Evolutionary conservation across 2,329 filamentous ascomycete species (phyloP).

Genomic region (Didymellaceae sp.): DNA sequence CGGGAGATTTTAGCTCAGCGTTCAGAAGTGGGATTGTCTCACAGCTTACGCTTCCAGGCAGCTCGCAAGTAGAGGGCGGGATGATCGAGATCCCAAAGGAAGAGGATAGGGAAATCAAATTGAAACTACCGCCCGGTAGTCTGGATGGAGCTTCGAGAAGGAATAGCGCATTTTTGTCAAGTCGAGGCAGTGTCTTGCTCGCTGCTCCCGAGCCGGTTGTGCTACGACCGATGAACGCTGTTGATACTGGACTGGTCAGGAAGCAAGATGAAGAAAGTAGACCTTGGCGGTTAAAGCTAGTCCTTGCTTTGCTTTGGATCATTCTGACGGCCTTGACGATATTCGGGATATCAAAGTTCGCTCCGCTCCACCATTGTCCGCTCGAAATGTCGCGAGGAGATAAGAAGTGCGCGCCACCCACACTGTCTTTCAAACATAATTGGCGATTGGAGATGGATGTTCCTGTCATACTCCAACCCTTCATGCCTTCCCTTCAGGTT

Average conservation of each 20-base stretch:
- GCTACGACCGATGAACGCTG: too few relatives aligned
- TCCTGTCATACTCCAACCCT: background rate
- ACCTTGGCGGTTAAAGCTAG: too few relatives aligned
- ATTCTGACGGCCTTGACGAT: background rate
- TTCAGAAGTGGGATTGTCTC: too few relatives aligned
- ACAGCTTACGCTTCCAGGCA: too few relatives aligned
- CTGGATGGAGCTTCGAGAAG: background rate
- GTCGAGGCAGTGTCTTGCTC: background rate
- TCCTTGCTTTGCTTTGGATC: too few relatives aligned
- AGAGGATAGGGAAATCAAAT: background rate
- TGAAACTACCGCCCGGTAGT: too few relatives aligned
- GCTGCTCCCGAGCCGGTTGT: too few relatives aligned
- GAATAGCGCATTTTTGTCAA: background rate
- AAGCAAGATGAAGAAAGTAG: too few relatives aligned
- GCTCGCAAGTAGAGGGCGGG: background rate
- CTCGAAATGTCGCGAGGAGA: background rate
- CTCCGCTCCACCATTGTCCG: background rate
- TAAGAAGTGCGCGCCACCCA: background rate
- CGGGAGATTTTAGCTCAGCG: too few relatives aligned
- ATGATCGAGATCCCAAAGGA: background rate
- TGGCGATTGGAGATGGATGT: background rate
- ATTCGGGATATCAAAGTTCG: background rate
- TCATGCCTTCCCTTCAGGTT: background rate
- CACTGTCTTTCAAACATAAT: background rate
- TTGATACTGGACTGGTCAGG: too few relatives aligned